Conservation (phyloP, 768 basidiomycete species). For the Xerocomus potaroensis region DNA sequence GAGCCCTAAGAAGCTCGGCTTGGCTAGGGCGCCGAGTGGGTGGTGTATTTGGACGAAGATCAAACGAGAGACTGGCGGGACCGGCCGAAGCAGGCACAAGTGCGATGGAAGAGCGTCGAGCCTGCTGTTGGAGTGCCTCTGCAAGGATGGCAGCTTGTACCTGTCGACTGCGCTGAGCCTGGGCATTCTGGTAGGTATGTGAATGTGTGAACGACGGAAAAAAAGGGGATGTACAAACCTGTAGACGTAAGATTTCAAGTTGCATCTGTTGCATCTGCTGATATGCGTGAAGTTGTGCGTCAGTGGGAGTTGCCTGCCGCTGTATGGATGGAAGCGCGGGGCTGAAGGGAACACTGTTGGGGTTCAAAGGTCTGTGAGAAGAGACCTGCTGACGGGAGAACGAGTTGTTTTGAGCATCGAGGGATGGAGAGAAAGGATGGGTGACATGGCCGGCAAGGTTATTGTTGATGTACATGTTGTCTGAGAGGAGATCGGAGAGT, state of each 20-base stretch:
- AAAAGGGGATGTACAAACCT: slow-evolving; percentile 43
- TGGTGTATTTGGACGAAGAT: slow-evolving; percentile 53
- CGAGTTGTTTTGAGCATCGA: slow-evolving; percentile 62
- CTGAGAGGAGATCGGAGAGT: slow-evolving; percentile 51
- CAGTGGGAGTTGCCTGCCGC: slow-evolving; percentile 35
- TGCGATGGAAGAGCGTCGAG: slow-evolving; percentile 28
- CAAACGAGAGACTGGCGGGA: slow-evolving; percentile 59
- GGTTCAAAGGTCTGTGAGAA: slow-evolving; percentile 47
- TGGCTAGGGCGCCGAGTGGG: slow-evolving; percentile 68
- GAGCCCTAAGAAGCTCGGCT: slow-evolving; percentile 60
- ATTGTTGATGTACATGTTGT: slow-evolving; percentile 47
- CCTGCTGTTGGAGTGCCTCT: slow-evolving; percentile 50
- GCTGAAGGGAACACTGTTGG: slow-evolving; percentile 47
- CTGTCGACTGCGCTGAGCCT: slow-evolving; percentile 58
- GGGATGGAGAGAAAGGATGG: slow-evolving; percentile 64
- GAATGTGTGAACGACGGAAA: slow-evolving; percentile 6
- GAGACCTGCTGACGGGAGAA: slow-evolving; percentile 63
- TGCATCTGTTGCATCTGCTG: slow-evolving; percentile 81
- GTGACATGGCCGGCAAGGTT: slow-evolving; percentile 29
- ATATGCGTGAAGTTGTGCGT: slow-evolving; percentile 57
- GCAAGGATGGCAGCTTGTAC: slow-evolving; percentile 69
- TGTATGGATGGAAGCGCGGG: slow-evolving; percentile 39
- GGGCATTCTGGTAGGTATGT: slow-evolving; percentile 45
- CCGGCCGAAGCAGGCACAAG: slow-evolving; percentile 69
- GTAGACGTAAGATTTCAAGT: slow-evolving; percentile 74